phyloP scores from a whole-genome alignment of 192 early-diverging fungal genomes.

The Paraglomus occultum region DNA sequence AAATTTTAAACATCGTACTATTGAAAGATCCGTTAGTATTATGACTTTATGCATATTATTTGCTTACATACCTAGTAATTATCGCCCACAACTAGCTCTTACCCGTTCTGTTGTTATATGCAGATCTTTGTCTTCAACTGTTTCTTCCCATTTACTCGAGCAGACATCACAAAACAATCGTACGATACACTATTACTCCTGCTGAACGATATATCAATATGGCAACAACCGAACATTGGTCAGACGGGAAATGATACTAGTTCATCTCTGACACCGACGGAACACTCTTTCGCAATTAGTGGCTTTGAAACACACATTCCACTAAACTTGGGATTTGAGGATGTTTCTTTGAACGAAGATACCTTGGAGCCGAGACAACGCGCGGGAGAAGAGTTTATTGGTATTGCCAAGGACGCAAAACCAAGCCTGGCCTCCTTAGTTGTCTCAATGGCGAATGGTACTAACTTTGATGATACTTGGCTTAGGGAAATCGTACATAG shows the following conservation, averaged over 20 bases:
- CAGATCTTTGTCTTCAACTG: slow-evolving; percentile 44
- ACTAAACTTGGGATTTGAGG: neutral
- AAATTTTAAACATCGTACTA: slow-evolving; percentile 53
- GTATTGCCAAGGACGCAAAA: slow-evolving; percentile 13
- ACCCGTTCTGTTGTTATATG: neutral
- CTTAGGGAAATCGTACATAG: no score
- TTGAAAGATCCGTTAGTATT: slow-evolving; percentile 56
- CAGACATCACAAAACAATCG: slow-evolving; percentile 33
- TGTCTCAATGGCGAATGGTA: slow-evolving; percentile 39
- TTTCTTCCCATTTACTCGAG: slow-evolving; percentile 37
- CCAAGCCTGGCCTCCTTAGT: slow-evolving; percentile 42
- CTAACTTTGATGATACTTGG: neutral
- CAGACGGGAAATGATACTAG: neutral
- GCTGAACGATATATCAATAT: slow-evolving; percentile 43
- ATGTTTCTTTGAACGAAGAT: neutral
- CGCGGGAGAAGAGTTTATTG: slow-evolving; percentile 1
- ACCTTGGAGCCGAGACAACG: slow-evolving; percentile 2
- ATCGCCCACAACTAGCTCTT: neutral
- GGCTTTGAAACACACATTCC: neutral
- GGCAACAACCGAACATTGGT: slow-evolving; percentile 37
- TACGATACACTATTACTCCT: slow-evolving; percentile 45
- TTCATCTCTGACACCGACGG: neutral
- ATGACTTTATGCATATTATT: neutral
- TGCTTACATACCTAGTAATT: neutral
- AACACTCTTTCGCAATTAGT: neutral